Base-by-base conservation (phyloP, 495 filamentous ascomycete species). In the Filosporella fistucella region DNA sequence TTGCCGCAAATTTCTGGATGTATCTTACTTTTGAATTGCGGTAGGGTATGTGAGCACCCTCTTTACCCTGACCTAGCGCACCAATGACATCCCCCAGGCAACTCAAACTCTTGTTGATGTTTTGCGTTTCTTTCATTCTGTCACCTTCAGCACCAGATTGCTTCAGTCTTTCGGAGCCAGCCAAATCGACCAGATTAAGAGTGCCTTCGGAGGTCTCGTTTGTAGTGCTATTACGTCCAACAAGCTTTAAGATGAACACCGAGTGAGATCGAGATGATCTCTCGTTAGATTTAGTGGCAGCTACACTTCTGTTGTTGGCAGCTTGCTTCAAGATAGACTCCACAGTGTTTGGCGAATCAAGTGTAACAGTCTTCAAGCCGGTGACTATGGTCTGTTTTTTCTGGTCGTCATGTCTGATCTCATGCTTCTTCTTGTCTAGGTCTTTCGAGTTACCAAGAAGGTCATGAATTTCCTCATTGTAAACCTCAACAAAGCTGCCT, bases 401-500 rank as follows among this genome's bases (percentile, higher is more conserved):
- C 37, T 78, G 69, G 49, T 85, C 76, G 57, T 96, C 91, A 59
- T 96, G 91, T 7, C 87, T 81, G 49, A 96, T 93, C 56, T 97
- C 93, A 36, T 91, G 86, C 69, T 88, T 93, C 68, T 88, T 90
- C 65, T 86, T 88, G 54, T 86, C 83, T 28, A 88, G 67, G 18
- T 89, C 82, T 32, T 88, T 84, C 2, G 82, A 71, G 24, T 79
- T 80, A 8, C 88, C 86, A 10, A 99, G 79, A 2, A 99, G 71
- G 63, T 99, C 93, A 65, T 96, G 89, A 51, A 97, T 73, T 51
- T 89, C 89, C 59, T 99, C 93, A 56, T 99, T 97, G 76, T 99
- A 97, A 21, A 99, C 94, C 62, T 99, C 93, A n/a, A 99, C 82
- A 58, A 97, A 99, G 50, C 84, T 86, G 5, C 94, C 93, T 60